Percentiles rank a stretch among this genome's conserved stretches.
These are phyloP conservation scores for Sapria himalayana DNA, from an alignment of 345 rosid species.

Conservation along the genomic window DNA sequence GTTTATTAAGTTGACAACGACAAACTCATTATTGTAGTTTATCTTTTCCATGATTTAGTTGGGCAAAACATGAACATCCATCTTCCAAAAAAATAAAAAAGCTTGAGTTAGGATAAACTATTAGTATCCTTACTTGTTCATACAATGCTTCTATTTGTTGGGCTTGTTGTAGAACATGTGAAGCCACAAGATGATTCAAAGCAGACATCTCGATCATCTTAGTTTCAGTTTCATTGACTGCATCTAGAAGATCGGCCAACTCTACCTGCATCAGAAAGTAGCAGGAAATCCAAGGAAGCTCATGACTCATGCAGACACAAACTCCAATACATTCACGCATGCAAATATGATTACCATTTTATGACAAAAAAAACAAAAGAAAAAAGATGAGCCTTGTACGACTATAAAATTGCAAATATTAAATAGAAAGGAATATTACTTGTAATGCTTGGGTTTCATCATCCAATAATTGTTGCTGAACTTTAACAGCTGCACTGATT, in stretches of 20 bases:
- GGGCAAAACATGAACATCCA: too few relatives aligned
- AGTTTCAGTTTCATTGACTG: slow-evolving; percentile 76
- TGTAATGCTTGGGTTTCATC: slow-evolving; percentile 88
- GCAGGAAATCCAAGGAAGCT: slow-evolving; percentile 3
- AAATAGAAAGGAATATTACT: too few relatives aligned
- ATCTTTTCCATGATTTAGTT: too few relatives aligned
- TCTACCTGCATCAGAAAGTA: slow-evolving; percentile 41
- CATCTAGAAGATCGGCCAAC: slow-evolving; percentile 62
- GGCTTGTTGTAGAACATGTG: slow-evolving; percentile 87
- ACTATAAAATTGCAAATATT: slow-evolving; percentile 5
- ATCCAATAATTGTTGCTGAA: slow-evolving; percentile 60
- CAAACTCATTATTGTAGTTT: too few relatives aligned
- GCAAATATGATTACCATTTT: too few relatives aligned
- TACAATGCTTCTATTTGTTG: slow-evolving; percentile 75
- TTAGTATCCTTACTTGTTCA: slow-evolving; percentile 66
- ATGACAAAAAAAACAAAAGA: background rate
- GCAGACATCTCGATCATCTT: slow-evolving; percentile 99
- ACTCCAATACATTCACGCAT: too few relatives aligned
- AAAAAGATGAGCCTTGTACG: background rate
- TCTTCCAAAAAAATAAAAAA: too few relatives aligned
- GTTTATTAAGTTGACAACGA: too few relatives aligned
- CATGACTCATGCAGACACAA: too few relatives aligned
- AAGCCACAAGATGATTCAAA: slow-evolving; percentile 79
- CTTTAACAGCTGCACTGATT: slow-evolving; percentile 29
- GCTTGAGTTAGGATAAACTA: too few relatives aligned